Conservation (phyloP, 164 flowering plant genomes). For the Dillenia suffruticosa region DNA sequence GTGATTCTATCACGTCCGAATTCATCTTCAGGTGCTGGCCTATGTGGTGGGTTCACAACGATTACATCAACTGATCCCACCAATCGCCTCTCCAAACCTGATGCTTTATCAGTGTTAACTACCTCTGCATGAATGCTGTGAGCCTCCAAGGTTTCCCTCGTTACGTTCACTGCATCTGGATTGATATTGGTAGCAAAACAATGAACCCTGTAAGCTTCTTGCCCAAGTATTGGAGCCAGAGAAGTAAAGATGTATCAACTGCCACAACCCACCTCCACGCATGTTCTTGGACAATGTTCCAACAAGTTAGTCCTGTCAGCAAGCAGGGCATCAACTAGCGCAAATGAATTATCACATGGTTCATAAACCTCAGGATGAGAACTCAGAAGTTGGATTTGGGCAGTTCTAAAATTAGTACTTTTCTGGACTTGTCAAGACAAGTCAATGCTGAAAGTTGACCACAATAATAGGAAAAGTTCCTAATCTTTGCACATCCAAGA, state of each 20-base stretch:
- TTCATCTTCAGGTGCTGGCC: slow-evolving; percentile 94
- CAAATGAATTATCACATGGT: slow-evolving; percentile 96
- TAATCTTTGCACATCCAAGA: background rate
- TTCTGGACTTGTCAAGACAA: slow-evolving; percentile 13
- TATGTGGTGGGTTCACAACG: slow-evolving; percentile 95
- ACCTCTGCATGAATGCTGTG: slow-evolving; percentile 85
- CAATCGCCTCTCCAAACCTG: slow-evolving; percentile 57
- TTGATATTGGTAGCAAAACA: slow-evolving; percentile 85
- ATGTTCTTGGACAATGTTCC: slow-evolving; percentile 54
- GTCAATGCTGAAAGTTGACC: background rate
- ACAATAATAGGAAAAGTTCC: background rate
- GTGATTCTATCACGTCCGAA: slow-evolving; percentile 73
- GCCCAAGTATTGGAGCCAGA: slow-evolving; percentile 67
- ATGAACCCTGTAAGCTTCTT: slow-evolving; percentile 32
- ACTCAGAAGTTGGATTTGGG: slow-evolving; percentile 77
- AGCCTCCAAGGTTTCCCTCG: slow-evolving; percentile 61
- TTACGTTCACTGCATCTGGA: slow-evolving; percentile 61
- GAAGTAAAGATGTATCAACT: slow-evolving; percentile 95
- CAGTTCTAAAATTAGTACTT: slow-evolving; percentile 41
- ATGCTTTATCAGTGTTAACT: slow-evolving; percentile 53
- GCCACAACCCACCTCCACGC: slow-evolving; percentile 89
- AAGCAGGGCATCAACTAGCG: slow-evolving; percentile 85
- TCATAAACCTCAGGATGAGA: slow-evolving; percentile 89
- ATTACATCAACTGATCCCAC: slow-evolving; percentile 68
- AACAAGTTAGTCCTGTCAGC: slow-evolving; percentile 66